Evolutionary conservation across 2,329 filamentous ascomycete species (phyloP).

Genomic region (Amauroascus niger): DNA sequence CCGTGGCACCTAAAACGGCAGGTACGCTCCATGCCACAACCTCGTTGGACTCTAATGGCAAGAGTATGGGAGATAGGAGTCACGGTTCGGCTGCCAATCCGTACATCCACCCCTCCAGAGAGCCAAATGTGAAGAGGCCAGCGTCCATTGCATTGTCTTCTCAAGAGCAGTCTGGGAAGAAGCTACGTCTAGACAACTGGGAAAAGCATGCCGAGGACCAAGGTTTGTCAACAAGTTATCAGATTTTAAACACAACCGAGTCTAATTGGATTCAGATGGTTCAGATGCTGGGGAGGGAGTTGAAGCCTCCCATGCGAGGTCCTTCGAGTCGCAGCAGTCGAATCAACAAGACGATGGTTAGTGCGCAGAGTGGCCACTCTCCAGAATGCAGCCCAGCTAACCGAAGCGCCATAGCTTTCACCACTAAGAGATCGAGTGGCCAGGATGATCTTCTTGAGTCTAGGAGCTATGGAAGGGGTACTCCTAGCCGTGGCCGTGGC

Average conservation of each 20-base stretch:
- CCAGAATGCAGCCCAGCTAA: neutral
- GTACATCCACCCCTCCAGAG: slow-evolving; percentile 2
- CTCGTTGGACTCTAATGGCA: neutral
- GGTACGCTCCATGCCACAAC: neutral
- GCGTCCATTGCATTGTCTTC: neutral
- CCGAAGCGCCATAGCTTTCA: neutral
- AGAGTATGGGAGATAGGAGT: neutral
- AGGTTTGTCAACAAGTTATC: neutral
- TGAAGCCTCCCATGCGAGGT: neutral
- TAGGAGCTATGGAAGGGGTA: neutral
- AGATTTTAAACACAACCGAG: neutral
- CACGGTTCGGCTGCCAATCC: neutral
- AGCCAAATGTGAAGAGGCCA: slow-evolving; percentile 1
- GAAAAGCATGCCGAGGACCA: neutral
- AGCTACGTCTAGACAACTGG: neutral
- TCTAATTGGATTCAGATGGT: neutral
- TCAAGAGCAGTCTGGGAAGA: neutral
- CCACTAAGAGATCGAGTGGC: neutral
- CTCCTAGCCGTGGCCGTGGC: neutral
- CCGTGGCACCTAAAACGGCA: slow-evolving; percentile 1
- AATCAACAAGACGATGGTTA: neutral
- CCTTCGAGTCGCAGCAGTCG: neutral
- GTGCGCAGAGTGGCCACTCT: neutral
- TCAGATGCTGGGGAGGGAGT: neutral
- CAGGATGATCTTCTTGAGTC: neutral